phyloP scores from a whole-genome alignment of 805 yeast species.

The Lachancea meyersii region DNA sequence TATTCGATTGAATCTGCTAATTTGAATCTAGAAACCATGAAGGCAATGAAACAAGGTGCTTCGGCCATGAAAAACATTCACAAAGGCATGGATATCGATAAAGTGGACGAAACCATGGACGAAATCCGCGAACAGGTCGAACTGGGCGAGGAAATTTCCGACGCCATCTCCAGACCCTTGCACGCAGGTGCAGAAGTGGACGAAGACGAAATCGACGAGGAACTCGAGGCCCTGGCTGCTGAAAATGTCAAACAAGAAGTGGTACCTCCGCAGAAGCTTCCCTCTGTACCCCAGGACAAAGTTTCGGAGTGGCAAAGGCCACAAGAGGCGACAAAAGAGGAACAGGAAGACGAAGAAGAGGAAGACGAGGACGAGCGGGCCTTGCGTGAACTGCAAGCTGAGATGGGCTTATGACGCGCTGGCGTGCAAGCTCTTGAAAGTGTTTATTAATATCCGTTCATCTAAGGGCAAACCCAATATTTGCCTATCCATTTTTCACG shows the following conservation, averaged over 20 bases:
- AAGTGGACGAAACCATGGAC: slow-evolving; percentile 97
- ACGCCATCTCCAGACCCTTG: slow-evolving; percentile 91
- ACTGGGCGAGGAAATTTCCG: slow-evolving; percentile 88
- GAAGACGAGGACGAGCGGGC: slow-evolving; percentile 84
- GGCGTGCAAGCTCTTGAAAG: slow-evolving; percentile 5
- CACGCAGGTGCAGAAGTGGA: slow-evolving; percentile 64
- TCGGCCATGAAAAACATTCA: slow-evolving; percentile 94
- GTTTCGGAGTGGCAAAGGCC: slow-evolving; percentile 11
- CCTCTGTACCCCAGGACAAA: slow-evolving; percentile 41
- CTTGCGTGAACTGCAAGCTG: slow-evolving; percentile 72
- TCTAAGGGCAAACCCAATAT: not conserved
- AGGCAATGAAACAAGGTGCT: slow-evolving; percentile 98
- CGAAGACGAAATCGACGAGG: slow-evolving; percentile 93
- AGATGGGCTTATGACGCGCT: slow-evolving; percentile 61
- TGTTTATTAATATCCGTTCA: not conserved
- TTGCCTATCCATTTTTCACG: not conserved
- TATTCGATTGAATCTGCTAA: slow-evolving; percentile 91
- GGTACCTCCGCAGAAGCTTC: slow-evolving; percentile 31
- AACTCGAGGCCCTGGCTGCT: slow-evolving; percentile 79
- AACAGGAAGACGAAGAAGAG: slow-evolving; percentile 37
- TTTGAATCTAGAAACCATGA: slow-evolving; percentile 95
- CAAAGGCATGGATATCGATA: slow-evolving; percentile 89
- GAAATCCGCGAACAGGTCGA: slow-evolving; percentile 96
- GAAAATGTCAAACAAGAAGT: slow-evolving; percentile 59
- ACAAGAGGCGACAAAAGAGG: slow-evolving; percentile 2